Base-by-base conservation (phyloP, 208 protist species). In the Wallacemonas collosoma region DNA sequence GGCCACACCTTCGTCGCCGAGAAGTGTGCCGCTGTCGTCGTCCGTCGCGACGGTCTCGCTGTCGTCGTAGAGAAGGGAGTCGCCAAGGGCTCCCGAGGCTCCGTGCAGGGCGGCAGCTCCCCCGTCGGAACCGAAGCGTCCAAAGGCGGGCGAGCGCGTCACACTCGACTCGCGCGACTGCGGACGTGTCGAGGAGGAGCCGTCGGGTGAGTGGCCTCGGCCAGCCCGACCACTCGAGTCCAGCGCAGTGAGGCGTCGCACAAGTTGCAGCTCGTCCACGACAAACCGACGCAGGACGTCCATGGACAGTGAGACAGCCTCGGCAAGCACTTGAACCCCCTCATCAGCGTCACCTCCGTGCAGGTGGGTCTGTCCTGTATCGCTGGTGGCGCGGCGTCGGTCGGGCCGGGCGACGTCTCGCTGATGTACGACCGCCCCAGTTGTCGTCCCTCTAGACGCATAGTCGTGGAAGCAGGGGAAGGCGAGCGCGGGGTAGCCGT, bases 271-370 rank as follows among this genome's bases (percentile, higher is more conserved):
- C 71, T 89, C 84, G 26, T 86, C 77, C 43, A 86, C 72, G 9
- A 86, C 84, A 72, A 90, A 91, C 55, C 76, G 80, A 9, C 88
- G 84, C 48, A 94, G 61, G 12, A 85, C n/a, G 44, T 88, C 79
- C 14, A 70, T 54, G 41, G 68, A 40, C 9, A 65, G 40, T n/a
- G 60, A 53, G 38, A 45, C 61, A 5, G 14, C 68, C 50, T 65
- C 50, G 40, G 47, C 45, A 15, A 53, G 15, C 36, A 26, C 26
- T 26, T 41, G 43, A 38, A 44, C 12, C 2, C 50, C 60, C 5
- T 48, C 15, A 4, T 65, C 41, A 12, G 36, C 38, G 60, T 51
- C 41, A 14, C 50, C 40, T 12, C 60, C 40, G 7, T 9, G 8
- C 41, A 1, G 41, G 60, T n/a, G 36, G 56, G 56, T 62, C 26